phyloP scores from a whole-genome alignment of 352 stramenopile genomes.

The Thraustotheca clavata region DNA sequence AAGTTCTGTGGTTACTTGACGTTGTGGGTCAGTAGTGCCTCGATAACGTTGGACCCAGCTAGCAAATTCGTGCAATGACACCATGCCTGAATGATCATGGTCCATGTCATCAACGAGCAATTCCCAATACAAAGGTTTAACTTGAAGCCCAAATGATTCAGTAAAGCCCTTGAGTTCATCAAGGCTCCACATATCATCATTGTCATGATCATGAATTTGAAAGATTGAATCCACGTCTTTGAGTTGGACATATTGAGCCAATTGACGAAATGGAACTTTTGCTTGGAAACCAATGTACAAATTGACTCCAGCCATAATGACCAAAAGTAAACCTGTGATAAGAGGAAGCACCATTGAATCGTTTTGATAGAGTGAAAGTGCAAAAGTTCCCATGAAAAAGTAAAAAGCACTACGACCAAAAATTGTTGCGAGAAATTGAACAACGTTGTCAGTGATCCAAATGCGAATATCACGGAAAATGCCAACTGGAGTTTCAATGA shows the following conservation, averaged over 20 bases:
- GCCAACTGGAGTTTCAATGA: conserved; percentile 2
- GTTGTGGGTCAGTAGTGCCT: background rate
- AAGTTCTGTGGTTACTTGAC: too few relatives aligned
- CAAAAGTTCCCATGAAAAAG: conserved; percentile 12
- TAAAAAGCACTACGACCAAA: conserved; percentile 9
- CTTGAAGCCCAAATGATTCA: background rate
- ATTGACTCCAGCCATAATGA: background rate
- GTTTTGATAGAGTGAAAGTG: conserved; percentile 3
- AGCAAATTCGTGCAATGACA: conserved; percentile 16
- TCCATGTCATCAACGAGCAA: conserved; percentile 10
- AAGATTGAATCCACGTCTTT: background rate
- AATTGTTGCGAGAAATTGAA: conserved; percentile 6
- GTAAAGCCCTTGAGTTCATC: conserved; percentile 9
- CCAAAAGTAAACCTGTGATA: background rate
- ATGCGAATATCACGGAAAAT: background rate
- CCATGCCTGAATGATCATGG: conserved; percentile 3
- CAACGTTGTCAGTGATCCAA: conserved; percentile 7
- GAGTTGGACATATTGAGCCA: background rate
- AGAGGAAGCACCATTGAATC: conserved; percentile 6
- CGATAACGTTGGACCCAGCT: conserved; percentile 5
- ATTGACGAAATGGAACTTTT: background rate
- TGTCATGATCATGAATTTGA: background rate
- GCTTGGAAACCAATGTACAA: background rate
- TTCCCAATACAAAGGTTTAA: conserved; percentile 1
- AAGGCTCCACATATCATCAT: conserved; percentile 8